Percentiles rank a stretch among this genome's conserved stretches.
phyloP scores from a whole-genome alignment of 495 filamentous ascomycete genomes.

The Hamigera avellanea region DNA sequence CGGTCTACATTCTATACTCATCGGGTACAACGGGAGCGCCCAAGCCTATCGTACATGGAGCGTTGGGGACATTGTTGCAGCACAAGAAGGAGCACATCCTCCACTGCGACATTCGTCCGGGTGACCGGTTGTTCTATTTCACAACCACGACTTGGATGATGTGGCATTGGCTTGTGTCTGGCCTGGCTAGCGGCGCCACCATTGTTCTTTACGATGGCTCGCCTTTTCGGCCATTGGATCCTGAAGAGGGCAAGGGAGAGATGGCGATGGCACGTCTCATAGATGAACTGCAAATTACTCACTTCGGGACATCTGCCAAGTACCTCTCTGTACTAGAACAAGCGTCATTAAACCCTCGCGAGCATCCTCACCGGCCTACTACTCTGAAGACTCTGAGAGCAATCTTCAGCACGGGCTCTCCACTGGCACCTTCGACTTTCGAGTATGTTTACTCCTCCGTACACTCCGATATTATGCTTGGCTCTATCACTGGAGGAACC shows the following conservation, averaged over 20 bases:
- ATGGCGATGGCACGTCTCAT: conserved; percentile 60
- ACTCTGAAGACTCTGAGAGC: conserved; percentile 50
- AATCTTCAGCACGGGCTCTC: conserved; percentile 89
- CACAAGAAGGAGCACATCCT: conserved; percentile 90
- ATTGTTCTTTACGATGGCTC: conserved; percentile 83
- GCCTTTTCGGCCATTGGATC: conserved; percentile 57
- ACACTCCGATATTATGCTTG: conserved; percentile 61
- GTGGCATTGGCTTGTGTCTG: conserved; percentile 92
- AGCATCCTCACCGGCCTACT: conserved; percentile 34
- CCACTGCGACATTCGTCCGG: conserved; percentile 61
- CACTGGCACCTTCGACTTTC: conserved; percentile 86
- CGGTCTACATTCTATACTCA: conserved; percentile 81
- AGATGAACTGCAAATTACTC: conserved; percentile 63
- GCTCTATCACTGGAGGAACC: conserved; percentile 79
- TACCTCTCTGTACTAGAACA: conserved; percentile 90
- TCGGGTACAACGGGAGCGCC: conserved; percentile 83
- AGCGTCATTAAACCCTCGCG: conserved; percentile 51
- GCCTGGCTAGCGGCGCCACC: conserved; percentile 65
- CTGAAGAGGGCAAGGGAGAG: conserved; percentile 41
- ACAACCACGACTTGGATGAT: conserved; percentile 95
- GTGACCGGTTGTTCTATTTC: conserved; percentile 67
- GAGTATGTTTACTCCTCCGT: conserved; percentile 77
- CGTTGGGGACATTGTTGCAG: conserved; percentile 77
- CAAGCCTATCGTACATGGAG: conserved; percentile 86
- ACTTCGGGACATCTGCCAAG: conserved; percentile 87